These are phyloP conservation scores for Fusarium avenaceum DNA, from an alignment of 2,329 filamentous ascomycete species.

Conservation along the genomic window DNA sequence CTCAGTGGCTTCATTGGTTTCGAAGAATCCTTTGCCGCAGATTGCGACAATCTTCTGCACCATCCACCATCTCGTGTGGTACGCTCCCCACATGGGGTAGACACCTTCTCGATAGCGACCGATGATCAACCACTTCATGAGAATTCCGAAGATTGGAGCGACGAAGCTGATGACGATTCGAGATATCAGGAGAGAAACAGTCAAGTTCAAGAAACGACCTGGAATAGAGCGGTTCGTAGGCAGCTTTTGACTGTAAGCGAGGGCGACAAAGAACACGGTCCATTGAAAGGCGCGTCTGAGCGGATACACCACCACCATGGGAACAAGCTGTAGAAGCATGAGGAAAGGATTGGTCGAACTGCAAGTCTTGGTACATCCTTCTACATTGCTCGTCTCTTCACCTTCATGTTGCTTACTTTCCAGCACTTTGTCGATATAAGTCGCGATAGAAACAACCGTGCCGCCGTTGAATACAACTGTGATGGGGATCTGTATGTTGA, in stretches of 20 bases:
- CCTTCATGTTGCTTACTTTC: not conserved
- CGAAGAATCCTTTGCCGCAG: constrained; percentile 6
- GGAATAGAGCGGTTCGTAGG: constrained; percentile 12
- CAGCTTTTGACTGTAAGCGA: constrained; percentile 16
- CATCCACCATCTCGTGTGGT: constrained; percentile 26
- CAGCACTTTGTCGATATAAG: not conserved
- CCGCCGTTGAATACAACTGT: constrained; percentile 13
- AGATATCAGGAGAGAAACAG: constrained; percentile 6
- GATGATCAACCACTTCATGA: constrained; percentile 18
- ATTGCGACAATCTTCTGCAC: constrained; percentile 18
- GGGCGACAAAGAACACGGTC: constrained; percentile 17
- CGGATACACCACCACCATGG: not conserved
- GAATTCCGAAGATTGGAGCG: not conserved
- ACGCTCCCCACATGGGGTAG: constrained; percentile 18
- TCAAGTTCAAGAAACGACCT: constrained; percentile 6
- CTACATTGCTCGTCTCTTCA: accelerated
- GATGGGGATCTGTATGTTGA: constrained; percentile 6
- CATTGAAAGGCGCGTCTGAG: constrained; percentile 13
- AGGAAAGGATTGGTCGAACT: constrained; percentile 15
- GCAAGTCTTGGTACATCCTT: constrained; percentile 5
- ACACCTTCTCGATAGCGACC: constrained; percentile 2
- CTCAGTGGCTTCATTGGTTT: not conserved
- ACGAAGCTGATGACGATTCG: not conserved
- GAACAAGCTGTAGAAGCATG: constrained; percentile 1
- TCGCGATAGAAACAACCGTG: not conserved